These are phyloP conservation scores for Calycina herbarum DNA, from an alignment of 2,329 filamentous ascomycete species.

Conservation along the genomic window DNA sequence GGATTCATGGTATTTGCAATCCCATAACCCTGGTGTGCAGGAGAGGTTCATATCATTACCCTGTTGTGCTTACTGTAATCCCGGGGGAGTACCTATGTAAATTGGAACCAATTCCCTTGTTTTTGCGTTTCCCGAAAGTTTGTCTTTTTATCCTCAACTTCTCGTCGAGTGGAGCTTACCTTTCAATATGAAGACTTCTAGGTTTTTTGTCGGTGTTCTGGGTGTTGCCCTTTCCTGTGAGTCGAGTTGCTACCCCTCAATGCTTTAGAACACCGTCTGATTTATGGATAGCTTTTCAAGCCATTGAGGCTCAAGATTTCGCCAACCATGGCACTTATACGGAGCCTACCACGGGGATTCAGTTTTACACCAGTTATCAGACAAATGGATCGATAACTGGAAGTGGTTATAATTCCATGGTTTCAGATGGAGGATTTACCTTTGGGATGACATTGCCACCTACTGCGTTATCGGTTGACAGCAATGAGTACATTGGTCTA, in stretches of 20 bases:
- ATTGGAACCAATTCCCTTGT: background rate
- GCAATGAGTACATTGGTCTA: slow-evolving; percentile 59
- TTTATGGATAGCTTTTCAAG: slow-evolving; percentile 21
- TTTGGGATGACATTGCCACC: slow-evolving; percentile 56
- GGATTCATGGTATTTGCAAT: slow-evolving; percentile 1
- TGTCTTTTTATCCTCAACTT: background rate
- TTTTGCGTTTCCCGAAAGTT: background rate
- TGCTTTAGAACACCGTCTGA: slow-evolving; percentile 13
- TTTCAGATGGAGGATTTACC: slow-evolving; percentile 45
- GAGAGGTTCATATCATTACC: background rate
- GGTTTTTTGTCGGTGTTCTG: slow-evolving; percentile 26
- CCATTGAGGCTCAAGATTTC: slow-evolving; percentile 32
- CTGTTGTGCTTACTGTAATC: slow-evolving; percentile 3
- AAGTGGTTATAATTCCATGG: slow-evolving; percentile 33
- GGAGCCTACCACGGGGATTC: slow-evolving; percentile 52
- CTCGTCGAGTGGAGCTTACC: background rate
- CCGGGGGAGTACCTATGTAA: background rate
- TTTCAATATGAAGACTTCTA: slow-evolving; percentile 29
- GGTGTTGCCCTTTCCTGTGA: slow-evolving; percentile 29
- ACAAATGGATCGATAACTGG: slow-evolving; percentile 41
- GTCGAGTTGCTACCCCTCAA: slow-evolving; percentile 9
- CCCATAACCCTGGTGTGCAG: background rate
- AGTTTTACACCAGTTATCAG: slow-evolving; percentile 52
- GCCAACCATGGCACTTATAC: slow-evolving; percentile 40
- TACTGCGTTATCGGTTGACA: slow-evolving; percentile 47